These are phyloP conservation scores for Cystobasidium slooffiae DNA, from an alignment of 1,284 basidiomycete species.

Conservation along the genomic window DNA sequence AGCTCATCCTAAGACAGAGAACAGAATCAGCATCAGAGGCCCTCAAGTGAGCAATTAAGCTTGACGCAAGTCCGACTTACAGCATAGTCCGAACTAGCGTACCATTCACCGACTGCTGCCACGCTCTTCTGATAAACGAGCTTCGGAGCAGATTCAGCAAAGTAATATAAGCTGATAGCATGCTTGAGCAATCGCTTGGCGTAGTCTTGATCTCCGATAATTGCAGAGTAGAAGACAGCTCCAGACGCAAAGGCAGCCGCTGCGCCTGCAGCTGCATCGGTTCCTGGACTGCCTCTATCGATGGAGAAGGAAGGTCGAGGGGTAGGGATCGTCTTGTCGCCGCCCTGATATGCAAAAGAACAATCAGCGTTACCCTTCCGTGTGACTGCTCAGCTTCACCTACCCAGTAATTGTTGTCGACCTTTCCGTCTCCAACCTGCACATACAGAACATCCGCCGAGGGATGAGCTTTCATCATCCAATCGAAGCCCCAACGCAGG, in stretches of 20 bases:
- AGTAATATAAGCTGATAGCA: constrained; percentile 67
- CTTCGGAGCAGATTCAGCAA: constrained; percentile 54
- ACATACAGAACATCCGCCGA: constrained; percentile 74
- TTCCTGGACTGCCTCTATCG: constrained; percentile 76
- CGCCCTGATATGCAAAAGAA: constrained; percentile 61
- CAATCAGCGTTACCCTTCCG: neutral
- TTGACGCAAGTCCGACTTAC: constrained; percentile 28
- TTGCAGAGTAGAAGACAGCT: constrained; percentile 74
- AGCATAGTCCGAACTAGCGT: constrained; percentile 68
- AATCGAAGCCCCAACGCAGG: constrained; percentile 81
- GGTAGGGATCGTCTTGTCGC: constrained; percentile 75
- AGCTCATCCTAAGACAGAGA: constrained; percentile 35
- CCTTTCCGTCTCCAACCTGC: constrained; percentile 70
- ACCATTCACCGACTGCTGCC: constrained; percentile 68
- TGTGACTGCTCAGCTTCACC: neutral
- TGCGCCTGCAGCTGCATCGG: constrained; percentile 80
- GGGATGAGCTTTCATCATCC: constrained; percentile 89
- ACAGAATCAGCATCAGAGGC: neutral
- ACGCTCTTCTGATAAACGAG: constrained; percentile 65
- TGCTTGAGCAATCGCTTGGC: constrained; percentile 71
- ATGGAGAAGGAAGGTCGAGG: constrained; percentile 77
- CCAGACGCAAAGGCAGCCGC: constrained; percentile 85
- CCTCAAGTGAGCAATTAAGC: neutral
- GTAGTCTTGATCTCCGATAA: constrained; percentile 68
- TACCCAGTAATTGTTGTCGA: constrained; percentile 69